Conservation (phyloP, 495 filamentous ascomycete species). For the Ramalina peruviana region DNA sequence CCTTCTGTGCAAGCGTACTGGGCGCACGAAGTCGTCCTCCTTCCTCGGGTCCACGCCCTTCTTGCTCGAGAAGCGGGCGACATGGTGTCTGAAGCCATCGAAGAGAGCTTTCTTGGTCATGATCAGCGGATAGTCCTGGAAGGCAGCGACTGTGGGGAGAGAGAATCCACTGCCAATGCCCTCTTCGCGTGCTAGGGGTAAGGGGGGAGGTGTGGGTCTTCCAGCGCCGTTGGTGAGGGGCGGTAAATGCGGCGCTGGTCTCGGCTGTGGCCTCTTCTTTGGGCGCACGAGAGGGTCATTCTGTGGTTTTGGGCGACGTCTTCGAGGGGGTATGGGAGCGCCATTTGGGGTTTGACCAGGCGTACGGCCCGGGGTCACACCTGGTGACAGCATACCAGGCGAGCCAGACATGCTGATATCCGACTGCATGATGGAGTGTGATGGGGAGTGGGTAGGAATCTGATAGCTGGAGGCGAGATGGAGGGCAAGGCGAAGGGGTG, state of each 20-base stretch:
- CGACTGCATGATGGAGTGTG: neutral
- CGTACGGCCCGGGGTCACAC: conserved; percentile 23
- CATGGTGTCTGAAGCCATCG: conserved; percentile 71
- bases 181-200: conserved; percentile 10
- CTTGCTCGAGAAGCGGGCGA: conserved; percentile 60
- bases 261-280: conserved; percentile 32
- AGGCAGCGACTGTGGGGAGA: conserved; percentile 35
- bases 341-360: conserved; percentile 26
- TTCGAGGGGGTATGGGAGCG: conserved; percentile 19
- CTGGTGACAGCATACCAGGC: conserved; percentile 32
- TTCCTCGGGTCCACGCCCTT: conserved; percentile 56
- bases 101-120: conserved; percentile 68
- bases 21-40: conserved; percentile 69
- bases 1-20: conserved; percentile 75
- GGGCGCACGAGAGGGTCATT: conserved; percentile 53
- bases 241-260: neutral
- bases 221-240: neutral
- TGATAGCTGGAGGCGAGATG: neutral
- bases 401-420: conserved; percentile 42
- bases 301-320: conserved; percentile 35
- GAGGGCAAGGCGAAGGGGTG: neutral
- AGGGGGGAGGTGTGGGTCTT: conserved; percentile 3
- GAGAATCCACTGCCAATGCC: conserved; percentile 47
- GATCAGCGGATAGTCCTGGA: conserved; percentile 55
- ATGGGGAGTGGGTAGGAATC: neutral